Conservation (phyloP, 78 protist genomes). For the Goniomonas avonlea region DNA sequence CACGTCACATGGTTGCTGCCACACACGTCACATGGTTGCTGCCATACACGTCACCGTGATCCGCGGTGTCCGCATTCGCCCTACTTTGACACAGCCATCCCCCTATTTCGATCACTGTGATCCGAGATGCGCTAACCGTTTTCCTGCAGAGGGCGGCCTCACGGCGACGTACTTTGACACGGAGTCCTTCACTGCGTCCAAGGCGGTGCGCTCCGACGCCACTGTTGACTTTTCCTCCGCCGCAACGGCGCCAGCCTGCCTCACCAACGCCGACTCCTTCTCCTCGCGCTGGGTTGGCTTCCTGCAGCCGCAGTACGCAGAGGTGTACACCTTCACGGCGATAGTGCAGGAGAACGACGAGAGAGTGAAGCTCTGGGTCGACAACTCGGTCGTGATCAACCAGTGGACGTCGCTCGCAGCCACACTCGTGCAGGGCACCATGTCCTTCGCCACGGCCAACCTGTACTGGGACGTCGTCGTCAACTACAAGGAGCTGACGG, state of each 20-base stretch:
- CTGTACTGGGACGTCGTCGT: slow-evolving; percentile 6
- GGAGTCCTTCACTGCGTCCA: background rate
- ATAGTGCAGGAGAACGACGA: background rate
- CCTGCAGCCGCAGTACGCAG: background rate
- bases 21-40: too few species aligned
- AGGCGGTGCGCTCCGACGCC: background rate
- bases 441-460: background rate
- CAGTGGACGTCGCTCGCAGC: background rate
- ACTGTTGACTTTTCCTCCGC: background rate
- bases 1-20: too few species aligned
- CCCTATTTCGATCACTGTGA: too few species aligned
- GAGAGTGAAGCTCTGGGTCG: background rate
- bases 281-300: background rate
- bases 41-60: too few species aligned
- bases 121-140: too few species aligned
- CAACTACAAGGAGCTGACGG: slow-evolving; percentile 12
- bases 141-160: background rate
- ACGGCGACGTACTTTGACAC: background rate
- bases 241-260: background rate
- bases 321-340: background rate
- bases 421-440: background rate
- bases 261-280: background rate
- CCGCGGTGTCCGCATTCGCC: too few species aligned
- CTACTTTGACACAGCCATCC: too few species aligned
- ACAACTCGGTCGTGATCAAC: background rate